Evolutionary conservation across 106 monocot species (phyloP).

Genomic region (Triglochin maritima): DNA sequence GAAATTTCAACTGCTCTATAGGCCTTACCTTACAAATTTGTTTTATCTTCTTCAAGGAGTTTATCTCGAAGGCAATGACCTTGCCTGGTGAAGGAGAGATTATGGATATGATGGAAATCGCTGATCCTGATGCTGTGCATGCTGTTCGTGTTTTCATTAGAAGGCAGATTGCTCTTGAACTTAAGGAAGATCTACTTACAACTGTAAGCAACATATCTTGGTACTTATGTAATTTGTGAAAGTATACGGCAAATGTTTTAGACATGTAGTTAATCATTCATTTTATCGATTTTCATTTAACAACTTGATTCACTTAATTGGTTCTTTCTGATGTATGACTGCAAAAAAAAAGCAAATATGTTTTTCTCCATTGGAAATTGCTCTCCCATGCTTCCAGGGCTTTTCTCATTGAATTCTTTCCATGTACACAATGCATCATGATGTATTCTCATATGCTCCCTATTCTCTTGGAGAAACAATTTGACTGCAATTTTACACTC

Average conservation of each 20-base stretch:
- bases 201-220: conserved; percentile 25
- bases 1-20: not conserved
- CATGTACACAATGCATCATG: too few species aligned
- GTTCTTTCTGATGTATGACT: too few species aligned
- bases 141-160: conserved; percentile 54
- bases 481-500: not conserved
- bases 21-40: not conserved
- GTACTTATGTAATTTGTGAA: not conserved
- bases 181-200: conserved; percentile 48
- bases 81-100: conserved; percentile 83
- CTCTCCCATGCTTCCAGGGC: too few species aligned
- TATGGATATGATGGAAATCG: conserved; percentile 81
- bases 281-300: not conserved
- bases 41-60: conserved; percentile 40
- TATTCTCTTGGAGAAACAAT: not conserved
- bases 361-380: too few species aligned
- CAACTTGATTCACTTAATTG: too few species aligned
- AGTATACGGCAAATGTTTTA: not conserved
- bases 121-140: conserved; percentile 72
- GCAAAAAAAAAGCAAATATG: too few species aligned
- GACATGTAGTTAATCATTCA: not conserved
- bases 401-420: too few species aligned
- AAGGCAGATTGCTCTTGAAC: conserved; percentile 42
- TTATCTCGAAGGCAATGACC: conserved; percentile 79
- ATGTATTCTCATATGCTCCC: too few species aligned